Conservation (phyloP, 1,284 basidiomycete genomes). For the Pisolithus thermaeus region DNA sequence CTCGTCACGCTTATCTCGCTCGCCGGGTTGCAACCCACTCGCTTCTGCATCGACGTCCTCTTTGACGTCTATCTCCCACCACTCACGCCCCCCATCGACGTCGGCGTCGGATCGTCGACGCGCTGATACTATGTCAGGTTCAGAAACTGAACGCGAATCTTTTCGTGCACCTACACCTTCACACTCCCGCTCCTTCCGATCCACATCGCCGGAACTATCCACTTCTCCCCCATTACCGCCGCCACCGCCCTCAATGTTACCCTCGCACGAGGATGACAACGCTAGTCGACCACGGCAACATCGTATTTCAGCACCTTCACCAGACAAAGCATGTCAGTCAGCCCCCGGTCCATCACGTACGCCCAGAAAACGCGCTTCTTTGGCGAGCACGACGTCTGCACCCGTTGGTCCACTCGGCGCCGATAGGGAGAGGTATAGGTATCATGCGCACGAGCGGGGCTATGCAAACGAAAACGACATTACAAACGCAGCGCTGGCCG, state of each 20-base stretch:
- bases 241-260: background rate
- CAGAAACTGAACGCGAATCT: conserved; percentile 71
- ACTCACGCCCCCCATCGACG: conserved; percentile 25
- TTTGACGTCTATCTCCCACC: conserved; percentile 24
- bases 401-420: conserved; percentile 4
- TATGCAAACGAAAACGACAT: conserved; percentile 31
- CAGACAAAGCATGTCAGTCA: conserved; percentile 36
- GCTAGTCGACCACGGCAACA: conserved; percentile 26
- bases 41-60: conserved; percentile 29
- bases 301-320: conserved; percentile 53
- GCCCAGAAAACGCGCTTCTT: conserved; percentile 40
- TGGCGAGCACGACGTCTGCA: conserved; percentile 23
- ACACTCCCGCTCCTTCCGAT: conserved; percentile 28
- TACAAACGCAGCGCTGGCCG: conserved; percentile 53
- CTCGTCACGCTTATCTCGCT: conserved; percentile 30
- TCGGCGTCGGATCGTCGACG: conserved; percentile 20
- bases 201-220: conserved; percentile 38
- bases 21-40: conserved; percentile 27
- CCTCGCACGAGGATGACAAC: too few species aligned
- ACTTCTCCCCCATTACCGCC: conserved; percentile 32
- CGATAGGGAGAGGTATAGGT: conserved; percentile 21
- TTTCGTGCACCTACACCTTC: conserved; percentile 29
- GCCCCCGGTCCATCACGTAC: conserved; percentile 38
- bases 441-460: conserved; percentile 3
- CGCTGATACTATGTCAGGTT: conserved; percentile 52